Percentiles rank a stretch among this genome's conserved stretches.
Evolutionary conservation across 768 basidiomycete genomes (phyloP).

Genomic region (Xerocomus spinulosus): DNA sequence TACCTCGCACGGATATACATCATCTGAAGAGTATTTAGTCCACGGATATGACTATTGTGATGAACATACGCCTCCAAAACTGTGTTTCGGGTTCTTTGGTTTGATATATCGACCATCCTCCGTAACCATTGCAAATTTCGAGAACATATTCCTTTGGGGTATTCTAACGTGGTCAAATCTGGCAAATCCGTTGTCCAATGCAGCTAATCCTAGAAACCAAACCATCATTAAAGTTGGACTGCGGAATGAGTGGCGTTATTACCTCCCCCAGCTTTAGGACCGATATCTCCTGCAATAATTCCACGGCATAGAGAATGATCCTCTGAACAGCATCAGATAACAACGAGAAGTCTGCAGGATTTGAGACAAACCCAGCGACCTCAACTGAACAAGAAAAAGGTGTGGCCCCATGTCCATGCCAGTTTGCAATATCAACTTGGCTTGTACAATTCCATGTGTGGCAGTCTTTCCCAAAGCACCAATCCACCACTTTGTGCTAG

Average conservation of each 20-base stretch:
- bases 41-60: not conserved
- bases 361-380: constrained; percentile 48
- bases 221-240: not conserved
- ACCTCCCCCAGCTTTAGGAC: constrained; percentile 34
- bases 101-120: constrained; percentile 58
- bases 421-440: constrained; percentile 61
- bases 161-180: constrained; percentile 62
- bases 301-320: constrained; percentile 58
- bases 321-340: constrained; percentile 35
- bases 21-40: constrained; percentile 44
- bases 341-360: not conserved
- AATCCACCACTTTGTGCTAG: constrained; percentile 82
- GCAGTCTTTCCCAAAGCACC: constrained; percentile 68
- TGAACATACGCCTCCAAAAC: constrained; percentile 64
- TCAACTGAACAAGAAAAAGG: constrained; percentile 67
- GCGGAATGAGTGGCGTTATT: not conserved
- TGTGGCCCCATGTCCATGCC: constrained; percentile 66
- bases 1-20: constrained; percentile 66
- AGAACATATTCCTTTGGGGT: constrained; percentile 68
- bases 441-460: constrained; percentile 73
- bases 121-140: constrained; percentile 67
- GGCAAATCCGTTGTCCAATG: constrained; percentile 66
- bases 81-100: constrained; percentile 69
- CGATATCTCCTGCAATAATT: constrained; percentile 67
- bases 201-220: constrained; percentile 40